These are phyloP conservation scores for Calvatia gigantea DNA, from an alignment of 768 basidiomycete genomes.

Conservation along the genomic window DNA sequence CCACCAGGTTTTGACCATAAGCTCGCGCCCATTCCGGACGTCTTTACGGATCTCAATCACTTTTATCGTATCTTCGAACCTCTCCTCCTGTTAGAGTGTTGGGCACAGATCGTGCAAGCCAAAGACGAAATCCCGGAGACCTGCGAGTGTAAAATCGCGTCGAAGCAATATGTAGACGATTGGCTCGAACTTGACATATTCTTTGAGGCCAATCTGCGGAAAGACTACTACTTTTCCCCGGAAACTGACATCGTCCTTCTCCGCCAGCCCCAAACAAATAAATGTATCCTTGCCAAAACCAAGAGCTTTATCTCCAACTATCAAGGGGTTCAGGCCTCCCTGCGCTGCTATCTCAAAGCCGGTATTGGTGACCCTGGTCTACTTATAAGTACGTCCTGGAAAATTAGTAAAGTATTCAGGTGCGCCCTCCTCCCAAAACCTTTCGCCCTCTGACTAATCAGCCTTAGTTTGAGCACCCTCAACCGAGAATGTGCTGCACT, in stretches of 20 bases:
- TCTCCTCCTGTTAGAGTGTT: conserved; percentile 82
- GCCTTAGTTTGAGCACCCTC: conserved; percentile 79
- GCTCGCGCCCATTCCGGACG: conserved; percentile 52
- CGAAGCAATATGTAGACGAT: conserved; percentile 71
- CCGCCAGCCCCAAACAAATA: conserved; percentile 49
- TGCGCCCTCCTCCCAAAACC: conserved; percentile 28
- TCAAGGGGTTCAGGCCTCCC: conserved; percentile 49
- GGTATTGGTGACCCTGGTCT: conserved; percentile 56
- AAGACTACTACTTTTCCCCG: conserved; percentile 63
- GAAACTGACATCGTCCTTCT: conserved; percentile 89
- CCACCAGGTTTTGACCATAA: conserved; percentile 51
- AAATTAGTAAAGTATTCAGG: conserved; percentile 80
- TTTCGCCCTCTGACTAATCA: background rate
- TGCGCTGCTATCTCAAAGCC: conserved; percentile 50
- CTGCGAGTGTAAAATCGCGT: conserved; percentile 61
- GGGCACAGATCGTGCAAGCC: conserved; percentile 81
- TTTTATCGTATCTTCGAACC: conserved; percentile 82
- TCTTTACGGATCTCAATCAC: conserved; percentile 59
- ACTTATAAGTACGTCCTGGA: conserved; percentile 65
- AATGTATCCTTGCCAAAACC: conserved; percentile 67
- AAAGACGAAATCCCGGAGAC: conserved; percentile 60
- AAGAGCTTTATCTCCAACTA: conserved; percentile 29
- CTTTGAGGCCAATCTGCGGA: conserved; percentile 54
- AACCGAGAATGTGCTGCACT: conserved; percentile 92
- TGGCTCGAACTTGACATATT: conserved; percentile 78